Base-by-base conservation (phyloP, 2,329 filamentous ascomycete genomes). In the Aulographum hederae region DNA sequence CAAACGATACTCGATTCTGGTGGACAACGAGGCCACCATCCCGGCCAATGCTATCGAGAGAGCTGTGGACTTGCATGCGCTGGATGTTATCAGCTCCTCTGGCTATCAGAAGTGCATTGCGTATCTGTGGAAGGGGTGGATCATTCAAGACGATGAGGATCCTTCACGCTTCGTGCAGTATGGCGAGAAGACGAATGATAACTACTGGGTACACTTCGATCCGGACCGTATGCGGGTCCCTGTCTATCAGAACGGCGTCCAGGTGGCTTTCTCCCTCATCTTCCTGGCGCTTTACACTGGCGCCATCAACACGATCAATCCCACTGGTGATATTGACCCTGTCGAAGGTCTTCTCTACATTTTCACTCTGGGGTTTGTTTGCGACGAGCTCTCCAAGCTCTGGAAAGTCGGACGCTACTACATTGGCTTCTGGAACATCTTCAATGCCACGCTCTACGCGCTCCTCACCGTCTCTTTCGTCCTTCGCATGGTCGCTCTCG, bases 91-190 rank as follows among this genome's bases (percentile, higher is more conserved):
- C 38, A 82, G 82, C 2, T 86, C 79, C 1, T 84, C 81, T 0
- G 86, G 89, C 17, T 98, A 95, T 52, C 89, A 95, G 44, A 93
- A 91, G 57, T 95, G 86, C 48, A 82, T 95, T 45, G 71, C 67
- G 38, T 82, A 91, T 47, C 72, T 98, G 6, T 98, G 89, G 89
- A 72, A 73, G 38, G 89, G 89, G 15, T 98, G 89, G 89, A 63
- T 95, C 6, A 74, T 93, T n/a, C 89, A 98, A 51, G 82, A 94
- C 41, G 84, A 94, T 43, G 67, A 85, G 31, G 85, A 95, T 43
- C 78, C 86, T 0, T 73, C 75, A n/a, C 73, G 73, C 32, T 98
- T 98, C 48, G 67, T 94, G 33, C 76, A 85, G 46, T 98, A 91
- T 60, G 71, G 75, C 42, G 65, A 81, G 37, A 82, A 82, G 49